Base-by-base conservation (phyloP, 2,329 filamentous ascomycete genomes). In the Xylaria sp. region DNA sequence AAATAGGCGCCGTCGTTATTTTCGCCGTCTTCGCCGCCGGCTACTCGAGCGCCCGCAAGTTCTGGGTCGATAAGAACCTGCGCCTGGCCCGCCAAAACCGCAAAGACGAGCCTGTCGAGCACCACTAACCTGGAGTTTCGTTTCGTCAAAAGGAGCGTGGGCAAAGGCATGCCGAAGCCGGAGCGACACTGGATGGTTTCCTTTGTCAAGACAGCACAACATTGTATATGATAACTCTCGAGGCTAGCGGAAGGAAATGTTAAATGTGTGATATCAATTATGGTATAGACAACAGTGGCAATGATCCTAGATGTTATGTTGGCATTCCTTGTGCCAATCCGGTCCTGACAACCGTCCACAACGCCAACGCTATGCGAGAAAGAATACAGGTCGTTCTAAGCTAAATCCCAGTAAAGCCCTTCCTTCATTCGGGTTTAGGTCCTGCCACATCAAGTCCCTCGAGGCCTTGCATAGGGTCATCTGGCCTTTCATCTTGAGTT, bases 381-480 rank as follows among this genome's bases (percentile, higher is more conserved):
- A 72, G 65, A 66, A 63, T 68, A 69, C 69, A 67, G 72, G 75
- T 72, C 66, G 71, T 73, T 72, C 60, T 69, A 74, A 73, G 52
- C 37, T 39, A 62, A 46, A 63, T 61, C 44, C 64, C 12, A 66
- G 46, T 67, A 52, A 72, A 50, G 2, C 63, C 70, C 44, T 51
- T 51, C 55, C 60, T 72, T 88, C 80, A 96, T 77, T 89, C 90
- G 64, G 88, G 91, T 80, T 93, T 94, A 13, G 96, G 96, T 9
- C 97, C 97, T 65, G 95, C 97, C 76, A 98, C 93, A 81, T 98
- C 97, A 64, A 98, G 84, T 18, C 92, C 93, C 80, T 98, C 94
- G 7, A 99, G 84, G 41, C 94, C 95, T 82, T 98, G 94, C 96
- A 99, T 99, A 3, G 95, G 94, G 82, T 98, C 94, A 75, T 91